Evolutionary conservation across 1,284 basidiomycete genomes (phyloP).

Genomic region (Rhodotorula mucilaginosa): DNA sequence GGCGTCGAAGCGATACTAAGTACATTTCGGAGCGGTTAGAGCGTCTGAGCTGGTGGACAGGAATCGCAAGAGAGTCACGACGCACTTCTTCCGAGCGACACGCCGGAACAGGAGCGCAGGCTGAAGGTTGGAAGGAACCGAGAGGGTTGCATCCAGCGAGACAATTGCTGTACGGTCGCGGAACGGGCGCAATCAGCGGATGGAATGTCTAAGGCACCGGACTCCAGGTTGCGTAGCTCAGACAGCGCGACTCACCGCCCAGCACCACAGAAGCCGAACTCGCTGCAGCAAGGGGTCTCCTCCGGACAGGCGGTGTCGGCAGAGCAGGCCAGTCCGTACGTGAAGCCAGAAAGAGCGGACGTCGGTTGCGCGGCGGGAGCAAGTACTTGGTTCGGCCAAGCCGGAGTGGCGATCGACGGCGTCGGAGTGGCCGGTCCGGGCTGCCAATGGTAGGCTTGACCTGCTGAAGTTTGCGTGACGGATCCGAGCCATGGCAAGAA

Average conservation of each 20-base stretch:
- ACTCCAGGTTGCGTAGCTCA: not conserved
- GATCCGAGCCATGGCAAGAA: not conserved
- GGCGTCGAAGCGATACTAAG: constrained; percentile 61
- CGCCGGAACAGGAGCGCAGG: constrained; percentile 69
- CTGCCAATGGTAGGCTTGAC: too few relatives aligned
- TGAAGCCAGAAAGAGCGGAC: constrained; percentile 9
- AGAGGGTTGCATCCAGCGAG: constrained; percentile 78
- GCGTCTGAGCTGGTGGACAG: not conserved
- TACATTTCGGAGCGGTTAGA: not conserved
- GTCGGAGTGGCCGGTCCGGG: too few relatives aligned
- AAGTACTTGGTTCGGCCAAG: not conserved
- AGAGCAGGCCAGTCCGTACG: not conserved
- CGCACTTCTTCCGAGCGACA: constrained; percentile 64
- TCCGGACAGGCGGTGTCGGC: constrained; percentile 54
- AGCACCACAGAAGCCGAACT: constrained; percentile 70
- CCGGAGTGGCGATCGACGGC: not conserved
- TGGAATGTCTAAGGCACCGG: too few relatives aligned
- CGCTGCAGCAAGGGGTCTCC: constrained; percentile 68
- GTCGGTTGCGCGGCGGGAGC: not conserved
- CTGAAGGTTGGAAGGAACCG: constrained; percentile 59
- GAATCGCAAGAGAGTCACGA: not conserved
- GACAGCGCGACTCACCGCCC: constrained; percentile 44
- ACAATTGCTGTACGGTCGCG: constrained; percentile 55
- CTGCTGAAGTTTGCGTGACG: too few relatives aligned
- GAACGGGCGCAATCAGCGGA: not conserved